Evolutionary conservation across 2,329 filamentous ascomycete genomes (phyloP).

Genomic region (Epichloe glyceriae): DNA sequence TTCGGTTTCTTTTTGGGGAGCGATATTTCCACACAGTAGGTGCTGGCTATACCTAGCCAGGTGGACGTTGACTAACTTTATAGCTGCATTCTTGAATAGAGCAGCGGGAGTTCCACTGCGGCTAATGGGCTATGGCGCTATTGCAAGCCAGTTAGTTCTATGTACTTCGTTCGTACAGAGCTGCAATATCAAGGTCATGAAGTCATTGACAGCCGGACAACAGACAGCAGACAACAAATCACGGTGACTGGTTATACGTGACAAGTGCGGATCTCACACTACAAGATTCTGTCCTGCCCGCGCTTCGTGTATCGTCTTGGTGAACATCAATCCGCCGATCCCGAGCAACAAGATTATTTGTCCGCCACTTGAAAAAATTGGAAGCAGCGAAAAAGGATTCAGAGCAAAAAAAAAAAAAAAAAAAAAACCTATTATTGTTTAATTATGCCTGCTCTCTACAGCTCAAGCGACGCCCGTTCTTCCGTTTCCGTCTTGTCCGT

Average conservation of each 20-base stretch:
- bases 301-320: neutral
- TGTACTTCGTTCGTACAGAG: too few species aligned
- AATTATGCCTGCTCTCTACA: constrained; percentile 11
- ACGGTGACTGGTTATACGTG: too few species aligned
- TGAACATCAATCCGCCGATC: neutral
- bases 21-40: too few species aligned
- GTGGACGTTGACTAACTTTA: too few species aligned
- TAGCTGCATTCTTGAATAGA: neutral
- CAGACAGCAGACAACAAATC: too few species aligned
- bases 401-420: neutral
- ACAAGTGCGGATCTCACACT: too few species aligned
- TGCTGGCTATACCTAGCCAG: too few species aligned
- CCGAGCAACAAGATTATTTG: neutral
- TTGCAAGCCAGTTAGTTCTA: too few species aligned
- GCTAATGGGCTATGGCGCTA: too few species aligned
- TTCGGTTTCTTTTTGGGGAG: too few species aligned
- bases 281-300: neutral
- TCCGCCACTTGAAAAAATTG: neutral
- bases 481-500: constrained; percentile 12
- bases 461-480: constrained; percentile 14
- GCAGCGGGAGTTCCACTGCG: neutral
- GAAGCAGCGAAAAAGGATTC: neutral
- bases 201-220: too few species aligned
- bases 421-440: neutral
- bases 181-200: too few species aligned